Evolutionary conservation across 116 monocot species (phyloP).

Genomic region (Posidonia oceanica): DNA sequence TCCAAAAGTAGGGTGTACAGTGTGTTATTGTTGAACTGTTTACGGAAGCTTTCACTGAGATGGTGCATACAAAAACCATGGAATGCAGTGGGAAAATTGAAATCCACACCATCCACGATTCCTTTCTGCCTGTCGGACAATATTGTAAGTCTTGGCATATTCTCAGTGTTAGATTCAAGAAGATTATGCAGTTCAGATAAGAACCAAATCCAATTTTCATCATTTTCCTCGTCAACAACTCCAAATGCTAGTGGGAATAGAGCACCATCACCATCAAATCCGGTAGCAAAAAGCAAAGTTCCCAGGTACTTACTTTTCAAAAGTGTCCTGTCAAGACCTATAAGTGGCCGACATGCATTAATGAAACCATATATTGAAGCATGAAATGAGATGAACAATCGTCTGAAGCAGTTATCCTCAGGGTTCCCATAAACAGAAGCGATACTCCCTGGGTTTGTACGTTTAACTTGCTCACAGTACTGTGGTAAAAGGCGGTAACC

Average conservation of each 20-base stretch:
- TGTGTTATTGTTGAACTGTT: conserved; percentile 68
- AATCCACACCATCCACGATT: conserved; percentile 83
- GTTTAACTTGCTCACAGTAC: conserved; percentile 75
- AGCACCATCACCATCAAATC: conserved; percentile 90
- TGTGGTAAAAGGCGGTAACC: conserved; percentile 80
- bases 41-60: conserved; percentile 77
- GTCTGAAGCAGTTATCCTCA: conserved; percentile 71
- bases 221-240: conserved; percentile 89
- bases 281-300: conserved; percentile 83
- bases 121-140: conserved; percentile 77
- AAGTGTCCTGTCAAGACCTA: conserved; percentile 81
- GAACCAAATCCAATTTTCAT: conserved; percentile 99
- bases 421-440: conserved; percentile 67
- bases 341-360: conserved; percentile 79
- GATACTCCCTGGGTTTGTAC: conserved; percentile 86
- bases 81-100: conserved; percentile 90
- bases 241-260: conserved; percentile 92
- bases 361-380: conserved; percentile 93
- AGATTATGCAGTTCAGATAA: conserved; percentile 74
- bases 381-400: conserved; percentile 79
- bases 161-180: conserved; percentile 82
- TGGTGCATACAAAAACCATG: conserved; percentile 93
- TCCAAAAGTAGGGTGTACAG: conserved; percentile 84
- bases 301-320: conserved; percentile 93
- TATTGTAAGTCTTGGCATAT: conserved; percentile 95